Evolutionary conservation across 1,284 basidiomycete genomes (phyloP), one percentile per base, ranked within the genome.

Genomic region (Tylopilus sp.): DNA sequence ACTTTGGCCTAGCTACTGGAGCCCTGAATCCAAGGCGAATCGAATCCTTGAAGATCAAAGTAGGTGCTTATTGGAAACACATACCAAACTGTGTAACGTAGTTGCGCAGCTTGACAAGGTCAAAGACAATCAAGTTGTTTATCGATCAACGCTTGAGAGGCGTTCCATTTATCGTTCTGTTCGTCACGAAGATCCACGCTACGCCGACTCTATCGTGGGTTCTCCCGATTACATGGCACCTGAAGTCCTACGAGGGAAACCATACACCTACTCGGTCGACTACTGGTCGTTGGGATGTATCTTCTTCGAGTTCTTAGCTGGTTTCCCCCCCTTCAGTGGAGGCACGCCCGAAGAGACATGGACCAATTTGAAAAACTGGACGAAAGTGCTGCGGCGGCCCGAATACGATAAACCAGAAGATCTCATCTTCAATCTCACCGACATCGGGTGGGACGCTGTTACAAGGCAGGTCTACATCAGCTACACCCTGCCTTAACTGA

Each of bases 251-350:
- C 85, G 94, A 24, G 94, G 91, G 31, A 92, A 94, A 65, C 88
- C 92, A 5, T 99, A 99, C 72, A 88, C 88, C 0, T 96, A 88
- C 67, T 90, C 91, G 0, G 96, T 98, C 49, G 96, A 99, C 72
- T 99, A 92, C 66, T 99, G 96, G 96, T 95, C 92, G 5, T 79
- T 99, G 4, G 96, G 96, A 10, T 99, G 96, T 69, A 99, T 99
- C 62, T 74, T 99, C 26, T 99, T 98, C 73, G 94, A 98, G 72
- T 97, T 97, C 72, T 76, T 97, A n/a, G 84, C 88, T 15, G 94
- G 94, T 20, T 99, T 97, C 75, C 96, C 96, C 10, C 96, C 96
- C 0, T 99, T 99, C 75, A 95, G 91, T 46, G 96, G 96, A 12
- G 83, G 88, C 38, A 93, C 88, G 0, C 89, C 94, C 0, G 95